Percentiles rank a stretch among this genome's conserved stretches.
Evolutionary conservation across 2,329 filamentous ascomycete species (phyloP).

Genomic region (Nemania sp.): DNA sequence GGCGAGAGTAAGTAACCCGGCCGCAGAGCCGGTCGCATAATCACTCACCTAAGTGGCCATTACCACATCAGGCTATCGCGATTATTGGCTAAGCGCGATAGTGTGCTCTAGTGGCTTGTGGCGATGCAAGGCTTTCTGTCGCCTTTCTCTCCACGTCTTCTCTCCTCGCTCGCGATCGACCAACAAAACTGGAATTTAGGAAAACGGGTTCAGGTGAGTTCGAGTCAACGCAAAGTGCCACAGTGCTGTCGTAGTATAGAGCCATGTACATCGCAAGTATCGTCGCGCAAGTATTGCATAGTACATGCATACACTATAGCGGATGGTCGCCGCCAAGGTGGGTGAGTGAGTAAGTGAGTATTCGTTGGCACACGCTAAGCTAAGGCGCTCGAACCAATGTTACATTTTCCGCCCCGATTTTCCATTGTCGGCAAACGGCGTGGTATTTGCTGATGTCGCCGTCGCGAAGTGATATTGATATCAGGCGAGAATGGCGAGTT

Average conservation of each 20-base stretch:
- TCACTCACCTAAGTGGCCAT: slow-evolving; percentile 22
- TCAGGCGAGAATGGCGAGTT: slow-evolving; percentile 4
- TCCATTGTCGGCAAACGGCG: neutral
- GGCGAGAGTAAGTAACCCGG: neutral
- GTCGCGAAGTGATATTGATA: neutral
- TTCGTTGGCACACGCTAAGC: slow-evolving; percentile 12
- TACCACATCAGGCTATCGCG: slow-evolving; percentile 34
- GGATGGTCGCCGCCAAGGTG: slow-evolving; percentile 8
- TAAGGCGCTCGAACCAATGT: slow-evolving; percentile 9
- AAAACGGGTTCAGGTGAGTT: slow-evolving; percentile 6
- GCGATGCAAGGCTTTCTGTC: slow-evolving; percentile 46
- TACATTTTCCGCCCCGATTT: slow-evolving; percentile 28
- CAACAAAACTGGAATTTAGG: neutral
- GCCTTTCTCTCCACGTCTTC: slow-evolving; percentile 21
- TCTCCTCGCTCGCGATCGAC: slow-evolving; percentile 3
- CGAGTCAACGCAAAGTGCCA: slow-evolving; percentile 1
- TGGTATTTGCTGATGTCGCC: neutral
- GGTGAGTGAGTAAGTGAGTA: neutral
- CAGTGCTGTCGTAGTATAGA: slow-evolving; percentile 4
- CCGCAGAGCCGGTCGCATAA: slow-evolving; percentile 30
- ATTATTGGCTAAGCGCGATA: slow-evolving; percentile 44
- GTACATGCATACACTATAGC: neutral
- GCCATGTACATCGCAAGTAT: slow-evolving; percentile 20
- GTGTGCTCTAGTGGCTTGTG: slow-evolving; percentile 33
- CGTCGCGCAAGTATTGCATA: slow-evolving; percentile 1